Percentiles rank a stretch among this genome's conserved stretches.
phyloP scores from a whole-genome alignment of 495 filamentous ascomycete species.

The Annulohypoxylon nitens region DNA sequence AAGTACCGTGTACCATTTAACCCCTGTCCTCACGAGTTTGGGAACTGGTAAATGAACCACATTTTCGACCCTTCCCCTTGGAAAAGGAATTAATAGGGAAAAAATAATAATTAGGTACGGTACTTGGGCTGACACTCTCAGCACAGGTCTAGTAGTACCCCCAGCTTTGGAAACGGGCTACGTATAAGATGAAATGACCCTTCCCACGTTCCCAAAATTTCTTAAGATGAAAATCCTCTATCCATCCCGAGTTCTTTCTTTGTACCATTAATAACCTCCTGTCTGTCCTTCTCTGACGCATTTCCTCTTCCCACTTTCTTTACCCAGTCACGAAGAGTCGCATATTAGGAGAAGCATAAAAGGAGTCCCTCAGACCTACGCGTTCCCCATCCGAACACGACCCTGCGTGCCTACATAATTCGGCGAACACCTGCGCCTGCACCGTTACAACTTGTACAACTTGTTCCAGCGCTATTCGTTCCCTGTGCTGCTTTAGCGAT shows the following conservation, averaged over 20 bases:
- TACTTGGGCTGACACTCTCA: slow-evolving; percentile 43
- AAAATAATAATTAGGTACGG: slow-evolving; percentile 33
- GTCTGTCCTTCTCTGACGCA: slow-evolving; percentile 26
- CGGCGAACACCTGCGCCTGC: slow-evolving; percentile 48
- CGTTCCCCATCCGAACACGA: slow-evolving; percentile 44
- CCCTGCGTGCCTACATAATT: slow-evolving; percentile 42
- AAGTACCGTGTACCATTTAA: slow-evolving; percentile 37
- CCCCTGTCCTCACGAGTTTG: slow-evolving; percentile 46
- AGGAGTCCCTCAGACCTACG: slow-evolving; percentile 20
- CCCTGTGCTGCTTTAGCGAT: slow-evolving; percentile 47
- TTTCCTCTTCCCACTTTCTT: slow-evolving; percentile 24
- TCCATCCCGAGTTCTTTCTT: slow-evolving; percentile 39
- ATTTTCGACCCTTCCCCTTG: slow-evolving; percentile 45
- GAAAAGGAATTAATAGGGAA: slow-evolving; percentile 43
- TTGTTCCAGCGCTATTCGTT: slow-evolving; percentile 51
- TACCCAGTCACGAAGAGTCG: slow-evolving; percentile 29
- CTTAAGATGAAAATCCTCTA: slow-evolving; percentile 41
- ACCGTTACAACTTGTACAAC: slow-evolving; percentile 52
- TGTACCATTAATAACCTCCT: slow-evolving; percentile 42
- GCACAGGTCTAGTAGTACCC: slow-evolving; percentile 46
- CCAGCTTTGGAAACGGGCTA: slow-evolving; percentile 41
- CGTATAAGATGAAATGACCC: slow-evolving; percentile 51
- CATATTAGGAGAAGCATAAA: slow-evolving; percentile 32
- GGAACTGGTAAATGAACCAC: slow-evolving; percentile 49
- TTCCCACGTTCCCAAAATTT: slow-evolving; percentile 46